Conservation (phyloP, 805 yeast species). For the Saccharomyces kudriavzevii region DNA sequence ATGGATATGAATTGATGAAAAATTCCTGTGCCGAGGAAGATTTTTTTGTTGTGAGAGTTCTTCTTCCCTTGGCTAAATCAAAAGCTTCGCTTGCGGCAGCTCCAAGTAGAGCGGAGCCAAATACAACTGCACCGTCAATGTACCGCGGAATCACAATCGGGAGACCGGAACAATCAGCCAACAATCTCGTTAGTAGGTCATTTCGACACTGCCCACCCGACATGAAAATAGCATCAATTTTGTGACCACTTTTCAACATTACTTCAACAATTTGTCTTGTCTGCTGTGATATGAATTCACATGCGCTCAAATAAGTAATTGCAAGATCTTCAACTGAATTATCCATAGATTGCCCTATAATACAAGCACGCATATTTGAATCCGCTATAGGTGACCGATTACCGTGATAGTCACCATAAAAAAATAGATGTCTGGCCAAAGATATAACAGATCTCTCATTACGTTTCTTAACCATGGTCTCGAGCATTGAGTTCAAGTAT, state of each 20-base stretch:
- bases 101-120: slow-evolving; percentile 91
- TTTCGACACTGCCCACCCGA: slow-evolving; percentile 97
- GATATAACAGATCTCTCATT: slow-evolving; percentile 66
- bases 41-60: slow-evolving; percentile 11
- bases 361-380: slow-evolving; percentile 83
- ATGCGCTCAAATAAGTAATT: slow-evolving; percentile 79
- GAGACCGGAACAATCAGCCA: slow-evolving; percentile 88
- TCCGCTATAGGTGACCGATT: slow-evolving; percentile 98
- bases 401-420: slow-evolving; percentile 95
- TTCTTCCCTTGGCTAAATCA: slow-evolving; percentile 21
- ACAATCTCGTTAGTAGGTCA: slow-evolving; percentile 74
- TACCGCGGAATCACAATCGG: slow-evolving; percentile 90
- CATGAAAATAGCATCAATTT: slow-evolving; percentile 68
- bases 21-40: slow-evolving; percentile 10
- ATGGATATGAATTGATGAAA: slow-evolving; percentile 4
- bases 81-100: slow-evolving; percentile 82
- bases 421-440: slow-evolving; percentile 76
- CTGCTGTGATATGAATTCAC: slow-evolving; percentile 96
- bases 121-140: slow-evolving; percentile 94
- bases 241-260: slow-evolving; percentile 75
- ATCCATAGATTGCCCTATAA: slow-evolving; percentile 92
- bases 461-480: slow-evolving; percentile 48
- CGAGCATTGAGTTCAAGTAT: slow-evolving; percentile 67
- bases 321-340: slow-evolving; percentile 77
- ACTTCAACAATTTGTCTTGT: slow-evolving; percentile 89